Conservation (phyloP, 257 asterid species). For the Fraxinus excelsior region DNA sequence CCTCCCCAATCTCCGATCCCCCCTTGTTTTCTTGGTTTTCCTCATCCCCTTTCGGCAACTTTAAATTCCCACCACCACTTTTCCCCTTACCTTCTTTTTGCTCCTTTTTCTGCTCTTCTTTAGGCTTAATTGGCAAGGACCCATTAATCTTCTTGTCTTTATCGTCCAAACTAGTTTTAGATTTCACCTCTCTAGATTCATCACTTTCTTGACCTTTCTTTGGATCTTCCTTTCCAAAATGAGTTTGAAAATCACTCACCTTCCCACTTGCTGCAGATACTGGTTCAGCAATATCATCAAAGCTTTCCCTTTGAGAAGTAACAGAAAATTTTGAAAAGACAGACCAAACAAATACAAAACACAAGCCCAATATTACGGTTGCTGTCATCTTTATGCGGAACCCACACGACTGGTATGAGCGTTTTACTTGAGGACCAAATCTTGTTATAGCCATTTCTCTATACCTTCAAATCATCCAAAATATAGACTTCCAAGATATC, state of each 20-base stretch:
- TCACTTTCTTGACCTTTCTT: conserved; percentile 37
- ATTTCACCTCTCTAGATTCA: conserved; percentile 23
- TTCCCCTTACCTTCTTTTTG: conserved; percentile 22
- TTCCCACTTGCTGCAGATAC: conserved; percentile 48
- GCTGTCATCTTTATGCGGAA: conserved; percentile 68
- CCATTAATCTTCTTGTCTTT: conserved; percentile 44
- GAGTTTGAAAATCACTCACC: conserved; percentile 28
- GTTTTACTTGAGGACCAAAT: conserved; percentile 84
- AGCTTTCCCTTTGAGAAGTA: conserved; percentile 72
- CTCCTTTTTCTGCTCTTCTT: conserved; percentile 38
- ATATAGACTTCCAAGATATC: conserved; percentile 13
- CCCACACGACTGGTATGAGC: conserved; percentile 78
- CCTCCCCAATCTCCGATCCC: conserved; percentile 60
- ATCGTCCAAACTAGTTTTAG: conserved; percentile 41
- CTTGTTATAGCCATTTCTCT: conserved; percentile 67
- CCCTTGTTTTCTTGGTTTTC: conserved; percentile 39
- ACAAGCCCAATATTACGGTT: conserved; percentile 72
- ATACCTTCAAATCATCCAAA: conserved; percentile 29
- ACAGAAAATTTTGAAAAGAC: conserved; percentile 73
- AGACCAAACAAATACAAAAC: conserved; percentile 86
- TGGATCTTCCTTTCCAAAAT: conserved; percentile 37
- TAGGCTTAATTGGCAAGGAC: conserved; percentile 50
- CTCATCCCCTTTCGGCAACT: conserved; percentile 32
- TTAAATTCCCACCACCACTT: conserved; percentile 32
- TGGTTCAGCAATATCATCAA: conserved; percentile 83